Evolutionary conservation across 139 green algal genomes (phyloP).

Genomic region (Micromonas commoda): DNA sequence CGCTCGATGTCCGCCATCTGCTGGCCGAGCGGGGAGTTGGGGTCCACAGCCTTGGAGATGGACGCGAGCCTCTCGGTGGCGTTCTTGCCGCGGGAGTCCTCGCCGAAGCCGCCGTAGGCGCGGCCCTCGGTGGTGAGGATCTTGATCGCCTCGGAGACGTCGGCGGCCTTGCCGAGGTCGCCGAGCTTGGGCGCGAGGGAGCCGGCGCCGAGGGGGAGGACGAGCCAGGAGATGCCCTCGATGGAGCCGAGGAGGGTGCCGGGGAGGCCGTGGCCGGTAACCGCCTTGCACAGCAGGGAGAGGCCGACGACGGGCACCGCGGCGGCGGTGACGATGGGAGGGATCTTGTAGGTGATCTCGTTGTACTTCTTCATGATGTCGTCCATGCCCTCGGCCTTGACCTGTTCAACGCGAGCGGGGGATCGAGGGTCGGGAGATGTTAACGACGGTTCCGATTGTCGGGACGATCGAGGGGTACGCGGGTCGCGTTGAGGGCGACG

Average conservation of each 20-base stretch:
- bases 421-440: too few species aligned
- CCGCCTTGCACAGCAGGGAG: slow-evolving; percentile 26
- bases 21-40: slow-evolving; percentile 23
- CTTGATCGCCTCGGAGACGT: background rate
- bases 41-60: slow-evolving; percentile 13
- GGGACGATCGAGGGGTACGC: too few species aligned
- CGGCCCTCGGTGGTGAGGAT: slow-evolving; percentile 9
- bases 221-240: slow-evolving; percentile 30
- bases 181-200: slow-evolving; percentile 7
- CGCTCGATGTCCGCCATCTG: slow-evolving; percentile 26
- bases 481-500: too few species aligned
- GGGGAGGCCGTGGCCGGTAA: slow-evolving; percentile 31
- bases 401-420: too few species aligned
- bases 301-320: slow-evolving; percentile 26
- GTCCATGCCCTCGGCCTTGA: background rate
- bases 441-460: too few species aligned
- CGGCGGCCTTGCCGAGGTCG: background rate
- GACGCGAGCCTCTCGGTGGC: slow-evolving; percentile 13
- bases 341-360: slow-evolving; percentile 29
- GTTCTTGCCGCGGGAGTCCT: slow-evolving; percentile 25
- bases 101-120: slow-evolving; percentile 4
- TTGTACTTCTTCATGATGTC: slow-evolving; percentile 20
- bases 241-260: slow-evolving; percentile 29
- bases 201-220: slow-evolving; percentile 29
- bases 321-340: slow-evolving; percentile 29